phyloP scores from a whole-genome alignment of 2,329 filamentous ascomycete genomes.

The Gaeumannomyces sp. region DNA sequence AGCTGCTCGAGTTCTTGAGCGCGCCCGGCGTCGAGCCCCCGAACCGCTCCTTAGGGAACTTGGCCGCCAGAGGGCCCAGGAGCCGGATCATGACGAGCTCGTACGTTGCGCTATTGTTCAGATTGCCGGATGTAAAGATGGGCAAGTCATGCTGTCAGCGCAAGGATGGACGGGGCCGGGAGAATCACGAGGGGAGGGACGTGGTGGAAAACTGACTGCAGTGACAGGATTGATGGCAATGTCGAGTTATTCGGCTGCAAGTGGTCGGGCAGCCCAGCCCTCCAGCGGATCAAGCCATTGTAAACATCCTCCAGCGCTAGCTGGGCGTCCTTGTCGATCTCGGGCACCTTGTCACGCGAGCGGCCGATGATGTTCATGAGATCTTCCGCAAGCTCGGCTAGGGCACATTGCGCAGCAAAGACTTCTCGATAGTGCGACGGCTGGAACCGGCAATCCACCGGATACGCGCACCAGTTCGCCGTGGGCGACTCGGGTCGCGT shows the following conservation, averaged over 20 bases:
- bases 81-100: constrained; percentile 8
- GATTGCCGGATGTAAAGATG: neutral
- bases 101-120: constrained; percentile 7
- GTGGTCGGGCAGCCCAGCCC: constrained; percentile 6
- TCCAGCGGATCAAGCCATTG: constrained; percentile 7
- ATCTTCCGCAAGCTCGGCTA: constrained; percentile 4
- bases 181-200: no score
- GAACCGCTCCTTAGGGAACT: constrained; percentile 3
- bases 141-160: neutral
- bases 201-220: constrained; percentile 7
- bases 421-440: constrained; percentile 8
- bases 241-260: constrained; percentile 5
- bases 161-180: neutral
- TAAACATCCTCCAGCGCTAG: constrained; percentile 1
- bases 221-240: neutral
- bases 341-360: neutral
- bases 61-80: constrained; percentile 4
- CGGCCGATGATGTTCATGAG: neutral
- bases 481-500: neutral
- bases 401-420: neutral
- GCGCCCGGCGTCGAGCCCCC: neutral
- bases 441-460: neutral
- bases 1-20: constrained; percentile 2
- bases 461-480: constrained; percentile 9
- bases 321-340: neutral